Evolutionary conservation across 1,139 yeast species (phyloP).

Genomic region (Wickerhamomyces sp.): DNA sequence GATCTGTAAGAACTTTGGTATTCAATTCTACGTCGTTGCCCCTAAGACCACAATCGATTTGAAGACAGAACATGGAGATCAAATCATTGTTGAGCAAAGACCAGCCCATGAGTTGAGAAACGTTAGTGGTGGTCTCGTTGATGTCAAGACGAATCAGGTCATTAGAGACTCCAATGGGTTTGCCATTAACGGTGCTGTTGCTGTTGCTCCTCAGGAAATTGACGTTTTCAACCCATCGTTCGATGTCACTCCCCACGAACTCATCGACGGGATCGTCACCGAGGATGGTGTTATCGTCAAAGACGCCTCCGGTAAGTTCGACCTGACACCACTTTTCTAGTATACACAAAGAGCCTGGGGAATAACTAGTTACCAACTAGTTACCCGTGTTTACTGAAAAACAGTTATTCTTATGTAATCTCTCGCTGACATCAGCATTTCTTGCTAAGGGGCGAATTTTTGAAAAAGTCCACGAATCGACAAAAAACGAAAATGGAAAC

Average conservation of each 20-base stretch:
- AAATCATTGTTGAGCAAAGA: conserved; percentile 82
- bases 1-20: conserved; percentile 45
- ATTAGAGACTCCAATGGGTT: conserved; percentile 28
- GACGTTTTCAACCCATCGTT: conserved; percentile 95
- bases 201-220: conserved; percentile 81
- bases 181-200: conserved; percentile 53
- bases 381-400: too few species aligned
- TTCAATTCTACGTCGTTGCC: conserved; percentile 89
- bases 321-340: conserved; percentile 25
- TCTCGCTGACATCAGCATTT: neutral
- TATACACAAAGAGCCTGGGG: neutral
- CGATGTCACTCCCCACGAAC: conserved; percentile 81
- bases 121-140: conserved; percentile 60
- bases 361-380: neutral
- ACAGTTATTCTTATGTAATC: neutral
- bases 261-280: conserved; percentile 86
- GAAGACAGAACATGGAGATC: conserved; percentile 59
- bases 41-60: conserved; percentile 87
- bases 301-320: conserved; percentile 39
- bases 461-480: conserved; percentile 3
- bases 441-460: conserved; percentile 1
- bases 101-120: conserved; percentile 75
- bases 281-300: conserved; percentile 58
- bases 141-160: conserved; percentile 27
- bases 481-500: neutral